These are phyloP conservation scores for Echinochloa phyllopogon DNA, from an alignment of 176 grass and related monocot species.

Conservation along the genomic window DNA sequence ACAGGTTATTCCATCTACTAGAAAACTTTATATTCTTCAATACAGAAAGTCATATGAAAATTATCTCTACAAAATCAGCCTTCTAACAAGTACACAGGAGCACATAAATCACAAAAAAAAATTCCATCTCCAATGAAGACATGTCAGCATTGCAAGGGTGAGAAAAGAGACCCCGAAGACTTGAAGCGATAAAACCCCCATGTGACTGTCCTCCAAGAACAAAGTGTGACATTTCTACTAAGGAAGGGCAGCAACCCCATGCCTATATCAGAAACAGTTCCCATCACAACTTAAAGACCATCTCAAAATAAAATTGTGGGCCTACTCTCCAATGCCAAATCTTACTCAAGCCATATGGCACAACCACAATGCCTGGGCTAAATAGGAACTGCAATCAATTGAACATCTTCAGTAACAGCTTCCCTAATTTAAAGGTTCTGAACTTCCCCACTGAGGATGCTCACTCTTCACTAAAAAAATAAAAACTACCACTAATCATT, in stretches of 20 bases:
- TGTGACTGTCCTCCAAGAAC: slow-evolving; percentile 5
- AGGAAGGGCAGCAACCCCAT: not conserved
- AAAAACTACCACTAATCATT: not conserved
- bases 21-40: not conserved
- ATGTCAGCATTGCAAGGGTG: not conserved
- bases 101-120: not conserved
- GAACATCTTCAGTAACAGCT: not conserved
- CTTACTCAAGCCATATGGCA: not conserved
- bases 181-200: not conserved
- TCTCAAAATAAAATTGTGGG: not conserved
- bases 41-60: not conserved
- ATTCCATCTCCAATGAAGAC: not conserved
- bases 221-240: not conserved
- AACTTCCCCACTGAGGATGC: not conserved
- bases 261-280: not conserved
- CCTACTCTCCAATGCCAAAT: not conserved
- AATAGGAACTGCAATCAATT: slow-evolving; percentile 2
- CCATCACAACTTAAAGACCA: not conserved
- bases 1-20: not conserved
- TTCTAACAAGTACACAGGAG: not conserved
- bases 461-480: not conserved
- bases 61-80: not conserved
- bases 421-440: not conserved
- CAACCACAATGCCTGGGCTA: not conserved
- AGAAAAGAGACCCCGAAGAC: not conserved